Conservation (phyloP, 306 rosid species). For the Sophora flavescens region DNA sequence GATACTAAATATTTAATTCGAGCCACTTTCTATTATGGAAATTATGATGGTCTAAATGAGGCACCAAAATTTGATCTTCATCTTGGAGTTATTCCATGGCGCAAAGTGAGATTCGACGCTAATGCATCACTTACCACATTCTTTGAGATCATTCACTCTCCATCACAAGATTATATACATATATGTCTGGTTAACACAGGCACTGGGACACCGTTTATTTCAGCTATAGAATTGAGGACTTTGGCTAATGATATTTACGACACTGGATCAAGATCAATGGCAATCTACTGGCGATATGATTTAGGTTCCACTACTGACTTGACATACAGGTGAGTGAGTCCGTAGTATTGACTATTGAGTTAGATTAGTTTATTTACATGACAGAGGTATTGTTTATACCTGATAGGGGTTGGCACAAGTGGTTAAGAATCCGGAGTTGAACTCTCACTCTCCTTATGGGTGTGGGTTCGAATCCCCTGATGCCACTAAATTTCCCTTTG, state of each 20-base stretch:
- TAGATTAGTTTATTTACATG: not conserved
- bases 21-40: slow-evolving; percentile 56
- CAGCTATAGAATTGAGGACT: slow-evolving; percentile 52
- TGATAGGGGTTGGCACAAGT: no score
- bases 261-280: slow-evolving; percentile 32
- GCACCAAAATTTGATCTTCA: slow-evolving; percentile 57
- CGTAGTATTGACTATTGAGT: not conserved
- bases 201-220: slow-evolving; percentile 53
- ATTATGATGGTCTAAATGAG: slow-evolving; percentile 51
- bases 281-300: not conserved
- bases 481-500: no score
- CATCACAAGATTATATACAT: slow-evolving; percentile 43
- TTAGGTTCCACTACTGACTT: slow-evolving; percentile 37
- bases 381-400: not conserved
- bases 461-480: no score
- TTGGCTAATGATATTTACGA: slow-evolving; percentile 35
- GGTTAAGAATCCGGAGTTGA: no score
- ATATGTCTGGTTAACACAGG: slow-evolving; percentile 50
- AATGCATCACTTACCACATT: not conserved
- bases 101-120: slow-evolving; percentile 21
- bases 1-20: slow-evolving; percentile 53
- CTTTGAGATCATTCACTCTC: slow-evolving; percentile 54
- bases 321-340: slow-evolving; percentile 40
- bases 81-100: slow-evolving; percentile 59
- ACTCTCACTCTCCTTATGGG: no score